Percentiles rank a stretch among this genome's conserved stretches.
These are phyloP conservation scores for Nicotiana otophora DNA, from an alignment of 257 asterid species.

Conservation along the genomic window DNA sequence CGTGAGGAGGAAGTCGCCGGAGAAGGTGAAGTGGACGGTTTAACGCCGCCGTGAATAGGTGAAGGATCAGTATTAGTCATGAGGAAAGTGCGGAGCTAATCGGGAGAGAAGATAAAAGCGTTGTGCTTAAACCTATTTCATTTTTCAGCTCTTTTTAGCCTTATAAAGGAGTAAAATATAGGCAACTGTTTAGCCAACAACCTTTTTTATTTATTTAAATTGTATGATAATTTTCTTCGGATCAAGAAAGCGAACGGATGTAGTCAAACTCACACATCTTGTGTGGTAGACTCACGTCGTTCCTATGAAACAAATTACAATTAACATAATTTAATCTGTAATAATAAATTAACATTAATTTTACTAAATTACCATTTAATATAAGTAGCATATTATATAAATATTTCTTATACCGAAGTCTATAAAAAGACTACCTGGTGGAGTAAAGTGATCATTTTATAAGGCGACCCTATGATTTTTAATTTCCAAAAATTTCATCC, in stretches of 20 bases:
- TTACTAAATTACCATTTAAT: too few relatives aligned
- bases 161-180: background rate
- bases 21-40: background rate
- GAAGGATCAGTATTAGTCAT: background rate
- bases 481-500: too few relatives aligned
- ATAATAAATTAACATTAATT: too few relatives aligned
- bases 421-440: too few relatives aligned
- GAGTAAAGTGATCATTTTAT: background rate
- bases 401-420: too few relatives aligned
- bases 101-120: background rate
- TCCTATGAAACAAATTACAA: too few relatives aligned
- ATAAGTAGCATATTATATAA: too few relatives aligned
- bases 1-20: background rate
- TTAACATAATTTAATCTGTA: too few relatives aligned
- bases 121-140: background rate
- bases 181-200: background rate
- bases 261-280: background rate
- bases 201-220: background rate
- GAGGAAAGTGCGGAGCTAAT: background rate
- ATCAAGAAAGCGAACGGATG: background rate
- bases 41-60: background rate
- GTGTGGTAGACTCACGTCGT: background rate
- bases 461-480: background rate
- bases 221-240: background rate
- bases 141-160: background rate